Percentiles rank a stretch among this genome's conserved stretches.
Evolutionary conservation across 768 basidiomycete species (phyloP).

Genomic region (Termitomyces sp.): DNA sequence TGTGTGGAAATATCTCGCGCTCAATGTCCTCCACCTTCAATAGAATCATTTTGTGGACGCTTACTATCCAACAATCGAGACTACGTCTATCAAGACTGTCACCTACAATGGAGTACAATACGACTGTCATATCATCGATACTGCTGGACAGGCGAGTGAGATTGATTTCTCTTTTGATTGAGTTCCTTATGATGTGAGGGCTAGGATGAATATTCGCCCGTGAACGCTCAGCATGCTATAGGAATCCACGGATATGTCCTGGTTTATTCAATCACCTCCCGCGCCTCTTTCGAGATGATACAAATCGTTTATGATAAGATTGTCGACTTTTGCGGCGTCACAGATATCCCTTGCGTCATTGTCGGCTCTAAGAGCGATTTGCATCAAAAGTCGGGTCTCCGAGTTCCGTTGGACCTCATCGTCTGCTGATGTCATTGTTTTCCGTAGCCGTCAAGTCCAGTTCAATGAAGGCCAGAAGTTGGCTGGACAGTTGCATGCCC

Average conservation of each 20-base stretch:
- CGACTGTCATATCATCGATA: constrained; percentile 96
- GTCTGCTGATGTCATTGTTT: constrained; percentile 15
- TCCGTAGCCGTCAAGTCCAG: constrained; percentile 62
- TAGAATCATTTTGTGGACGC: constrained; percentile 81
- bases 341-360: constrained; percentile 86
- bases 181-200: not conserved
- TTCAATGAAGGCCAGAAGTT: constrained; percentile 69
- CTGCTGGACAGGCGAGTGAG: constrained; percentile 83
- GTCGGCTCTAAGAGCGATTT: constrained; percentile 93
- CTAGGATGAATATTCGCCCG: constrained; percentile 92
- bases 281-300: constrained; percentile 92
- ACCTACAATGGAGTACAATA: constrained; percentile 87
- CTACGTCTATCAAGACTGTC: constrained; percentile 79
- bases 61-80: constrained; percentile 96
- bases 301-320: constrained; percentile 96
- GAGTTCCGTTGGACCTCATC: constrained; percentile 7
- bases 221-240: constrained; percentile 91
- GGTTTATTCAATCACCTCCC: constrained; percentile 89
- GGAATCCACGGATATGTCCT: constrained; percentile 97
- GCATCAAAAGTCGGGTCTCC: constrained; percentile 51
- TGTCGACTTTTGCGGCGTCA: constrained; percentile 81
- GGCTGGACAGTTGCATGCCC: constrained; percentile 65
- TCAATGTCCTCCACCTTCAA: constrained; percentile 1
- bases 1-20: not conserved
- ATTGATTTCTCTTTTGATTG: not conserved